A percentile compares a stretch with the other conserved stretches of the same genome.
Conservation (phyloP, 2,329 filamentous ascomycete species). For the Penicillium sp. region DNA sequence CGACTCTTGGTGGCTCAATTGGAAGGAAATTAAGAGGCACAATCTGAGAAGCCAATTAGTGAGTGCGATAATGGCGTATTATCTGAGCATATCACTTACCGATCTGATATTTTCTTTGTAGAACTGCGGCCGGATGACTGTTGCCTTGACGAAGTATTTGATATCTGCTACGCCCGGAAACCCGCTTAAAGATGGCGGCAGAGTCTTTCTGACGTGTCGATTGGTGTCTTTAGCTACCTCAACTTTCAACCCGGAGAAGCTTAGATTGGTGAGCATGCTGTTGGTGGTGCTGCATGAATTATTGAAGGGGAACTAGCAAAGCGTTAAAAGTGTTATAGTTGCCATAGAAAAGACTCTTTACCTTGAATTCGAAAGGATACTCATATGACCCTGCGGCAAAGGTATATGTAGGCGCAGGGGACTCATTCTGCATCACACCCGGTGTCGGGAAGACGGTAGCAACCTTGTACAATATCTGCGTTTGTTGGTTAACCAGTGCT, state of each 20-base stretch:
- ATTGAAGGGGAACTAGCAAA: conserved; percentile 48
- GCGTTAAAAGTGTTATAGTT: not conserved
- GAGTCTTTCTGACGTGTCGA: conserved; percentile 75
- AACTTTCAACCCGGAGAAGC: conserved; percentile 45
- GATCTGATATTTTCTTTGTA: conserved; percentile 84
- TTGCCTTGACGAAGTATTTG: conserved; percentile 93
- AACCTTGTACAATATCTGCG: conserved; percentile 49
- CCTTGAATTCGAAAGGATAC: conserved; percentile 52
- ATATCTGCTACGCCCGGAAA: conserved; percentile 87
- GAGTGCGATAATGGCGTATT: not conserved
- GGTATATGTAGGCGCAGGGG: conserved; percentile 42
- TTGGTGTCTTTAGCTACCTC: conserved; percentile 46
- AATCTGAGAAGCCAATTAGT: conserved; percentile 28
- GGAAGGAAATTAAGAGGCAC: conserved; percentile 80
- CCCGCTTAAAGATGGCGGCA: conserved; percentile 85
- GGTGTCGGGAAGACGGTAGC: conserved; percentile 47
- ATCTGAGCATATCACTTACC: conserved; percentile 28
- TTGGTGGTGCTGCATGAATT: conserved; percentile 48
- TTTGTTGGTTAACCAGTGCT: conserved; percentile 3
- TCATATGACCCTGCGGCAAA: conserved; percentile 47
- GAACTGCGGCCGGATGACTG: conserved; percentile 79
- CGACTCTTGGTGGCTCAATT: conserved; percentile 79
- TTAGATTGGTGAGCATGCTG: conserved; percentile 47
- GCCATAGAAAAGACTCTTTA: conserved; percentile 16
- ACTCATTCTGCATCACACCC: conserved; percentile 39